Conservation (phyloP, 2,329 filamentous ascomycete genomes). For the Cercospora sojina region DNA sequence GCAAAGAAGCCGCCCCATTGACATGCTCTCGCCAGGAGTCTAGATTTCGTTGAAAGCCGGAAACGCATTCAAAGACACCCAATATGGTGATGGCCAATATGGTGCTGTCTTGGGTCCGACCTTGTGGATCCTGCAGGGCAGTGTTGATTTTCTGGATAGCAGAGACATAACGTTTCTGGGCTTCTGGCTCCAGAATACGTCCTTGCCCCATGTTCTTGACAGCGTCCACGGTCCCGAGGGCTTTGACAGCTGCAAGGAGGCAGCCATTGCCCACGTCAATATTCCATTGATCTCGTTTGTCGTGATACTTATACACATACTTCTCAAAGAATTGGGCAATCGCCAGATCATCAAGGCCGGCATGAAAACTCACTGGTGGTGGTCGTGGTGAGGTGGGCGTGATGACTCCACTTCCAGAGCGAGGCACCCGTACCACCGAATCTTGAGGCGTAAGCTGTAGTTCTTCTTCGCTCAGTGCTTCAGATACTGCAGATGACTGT, state of each 20-base stretch:
- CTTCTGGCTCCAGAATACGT: conserved; percentile 8
- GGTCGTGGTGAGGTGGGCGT: not conserved
- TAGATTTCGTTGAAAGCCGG: conserved; percentile 62
- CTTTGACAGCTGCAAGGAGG: conserved; percentile 15
- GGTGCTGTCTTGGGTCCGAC: conserved; percentile 17
- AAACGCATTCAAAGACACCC: conserved; percentile 61
- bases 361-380: conserved; percentile 1
- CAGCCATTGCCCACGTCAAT: conserved; percentile 21
- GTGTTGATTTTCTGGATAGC: conserved; percentile 18
- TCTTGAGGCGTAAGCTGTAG: not conserved
- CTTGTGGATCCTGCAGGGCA: conserved; percentile 14
- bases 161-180: conserved; percentile 19
- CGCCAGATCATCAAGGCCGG: conserved; percentile 15
- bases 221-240: conserved; percentile 17
- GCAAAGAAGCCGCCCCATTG: conserved; percentile 21
- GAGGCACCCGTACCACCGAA: not conserved
- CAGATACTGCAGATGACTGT: not conserved
- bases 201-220: conserved; percentile 14
- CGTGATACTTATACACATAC: conserved; percentile 21
- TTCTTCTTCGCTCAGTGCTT: not conserved
- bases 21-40: conserved; percentile 52
- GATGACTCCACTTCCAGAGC: not conserved
- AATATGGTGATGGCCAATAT: conserved; percentile 52
- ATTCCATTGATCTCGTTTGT: conserved; percentile 18
- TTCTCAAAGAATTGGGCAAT: conserved; percentile 20